phyloP scores from a whole-genome alignment of 208 protist genomes.

The Entamoeba invadens region DNA sequence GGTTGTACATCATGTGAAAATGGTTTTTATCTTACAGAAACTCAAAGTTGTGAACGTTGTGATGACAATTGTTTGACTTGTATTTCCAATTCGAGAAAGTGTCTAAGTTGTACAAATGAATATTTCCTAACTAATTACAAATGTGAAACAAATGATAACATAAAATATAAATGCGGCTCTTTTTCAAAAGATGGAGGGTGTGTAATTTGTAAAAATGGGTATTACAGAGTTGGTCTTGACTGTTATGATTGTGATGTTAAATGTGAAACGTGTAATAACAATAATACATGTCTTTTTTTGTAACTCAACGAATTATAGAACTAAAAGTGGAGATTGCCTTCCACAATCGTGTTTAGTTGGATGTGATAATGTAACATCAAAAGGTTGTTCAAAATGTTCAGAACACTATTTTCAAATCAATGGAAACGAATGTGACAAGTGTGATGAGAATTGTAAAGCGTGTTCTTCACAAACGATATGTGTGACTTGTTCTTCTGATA shows the following conservation, averaged over 20 bases:
- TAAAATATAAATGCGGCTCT: too few species aligned
- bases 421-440: neutral
- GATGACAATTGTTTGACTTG: neutral
- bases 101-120: neutral
- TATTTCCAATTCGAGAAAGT: neutral
- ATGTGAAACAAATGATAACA: too few species aligned
- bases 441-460: neutral
- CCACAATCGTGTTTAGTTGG: too few species aligned
- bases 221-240: too few species aligned
- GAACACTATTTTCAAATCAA: neutral
- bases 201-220: too few species aligned
- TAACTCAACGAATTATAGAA: too few species aligned
- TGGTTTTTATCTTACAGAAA: neutral
- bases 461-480: neutral
- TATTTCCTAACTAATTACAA: neutral
- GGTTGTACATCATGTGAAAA: neutral
- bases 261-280: too few species aligned
- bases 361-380: too few species aligned
- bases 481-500: neutral
- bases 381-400: neutral
- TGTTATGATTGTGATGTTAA: too few species aligned
- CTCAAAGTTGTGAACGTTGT: neutral
- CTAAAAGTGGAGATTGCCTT: too few species aligned
- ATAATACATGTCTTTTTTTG: too few species aligned
- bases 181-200: too few species aligned